Evolutionary conservation across 1,284 basidiomycete species (phyloP).

Genomic region (Ceratobasidium papillatum): DNA sequence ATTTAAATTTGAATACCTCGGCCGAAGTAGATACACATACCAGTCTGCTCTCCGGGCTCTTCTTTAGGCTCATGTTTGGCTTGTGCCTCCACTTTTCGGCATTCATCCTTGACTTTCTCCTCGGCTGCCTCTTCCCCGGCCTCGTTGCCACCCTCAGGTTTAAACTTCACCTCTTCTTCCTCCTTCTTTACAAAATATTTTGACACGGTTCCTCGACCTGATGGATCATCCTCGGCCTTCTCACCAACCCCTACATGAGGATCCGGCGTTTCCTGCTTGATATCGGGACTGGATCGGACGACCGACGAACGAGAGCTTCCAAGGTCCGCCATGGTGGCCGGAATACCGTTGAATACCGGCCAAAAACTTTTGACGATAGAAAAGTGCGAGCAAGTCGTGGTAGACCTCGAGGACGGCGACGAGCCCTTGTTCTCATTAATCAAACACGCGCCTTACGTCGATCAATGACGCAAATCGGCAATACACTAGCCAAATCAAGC

Average conservation of each 20-base stretch:
- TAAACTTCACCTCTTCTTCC: background rate
- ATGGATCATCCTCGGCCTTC: background rate
- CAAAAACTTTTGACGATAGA: background rate
- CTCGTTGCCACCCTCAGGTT: background rate
- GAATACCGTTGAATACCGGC: background rate
- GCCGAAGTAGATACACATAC: background rate
- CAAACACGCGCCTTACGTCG: background rate
- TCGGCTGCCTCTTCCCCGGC: background rate
- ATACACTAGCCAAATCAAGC: background rate
- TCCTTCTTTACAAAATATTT: background rate
- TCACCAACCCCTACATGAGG: background rate
- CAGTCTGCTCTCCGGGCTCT: background rate
- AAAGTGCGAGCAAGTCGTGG: background rate
- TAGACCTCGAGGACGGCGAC: background rate
- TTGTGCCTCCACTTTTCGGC: background rate
- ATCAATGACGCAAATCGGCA: conserved; percentile 5
- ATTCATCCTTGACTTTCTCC: background rate
- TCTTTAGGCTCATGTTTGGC: background rate
- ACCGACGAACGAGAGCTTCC: background rate
- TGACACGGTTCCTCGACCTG: background rate
- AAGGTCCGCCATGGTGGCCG: background rate
- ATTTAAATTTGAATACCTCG: too few species aligned
- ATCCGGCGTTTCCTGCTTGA: background rate
- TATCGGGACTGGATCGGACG: background rate
- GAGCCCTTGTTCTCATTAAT: background rate